Percentiles rank a stretch among this genome's conserved stretches.
Evolutionary conservation across 495 filamentous ascomycete species (phyloP).

Genomic region (Podospora conica): DNA sequence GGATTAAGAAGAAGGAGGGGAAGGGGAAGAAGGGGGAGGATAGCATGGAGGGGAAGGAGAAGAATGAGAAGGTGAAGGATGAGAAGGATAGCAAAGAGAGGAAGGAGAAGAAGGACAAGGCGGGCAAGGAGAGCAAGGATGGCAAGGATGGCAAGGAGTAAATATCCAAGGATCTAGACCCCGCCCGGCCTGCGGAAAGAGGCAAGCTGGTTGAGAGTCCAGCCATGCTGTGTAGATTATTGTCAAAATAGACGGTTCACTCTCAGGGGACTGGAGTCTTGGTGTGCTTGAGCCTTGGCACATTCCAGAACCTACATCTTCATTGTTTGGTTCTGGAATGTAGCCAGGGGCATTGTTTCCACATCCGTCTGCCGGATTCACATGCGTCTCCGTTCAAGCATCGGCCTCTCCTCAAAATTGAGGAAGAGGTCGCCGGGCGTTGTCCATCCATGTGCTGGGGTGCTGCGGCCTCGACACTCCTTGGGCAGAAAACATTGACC

Average conservation of each 20-base stretch:
- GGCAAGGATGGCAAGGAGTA: not conserved
- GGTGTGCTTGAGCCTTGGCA: not conserved
- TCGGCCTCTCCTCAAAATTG: not conserved
- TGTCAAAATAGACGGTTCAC: conserved; percentile 2
- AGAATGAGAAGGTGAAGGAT: not conserved
- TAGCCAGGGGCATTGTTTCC: no score
- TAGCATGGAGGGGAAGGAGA: not conserved
- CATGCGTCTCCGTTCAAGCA: not conserved
- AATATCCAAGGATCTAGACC: not conserved
- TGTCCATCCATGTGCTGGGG: not conserved
- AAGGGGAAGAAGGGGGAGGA: not conserved
- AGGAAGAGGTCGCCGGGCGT: no score
- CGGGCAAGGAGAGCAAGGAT: no score
- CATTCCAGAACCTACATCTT: not conserved
- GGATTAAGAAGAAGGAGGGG: not conserved
- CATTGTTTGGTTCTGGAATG: not conserved
- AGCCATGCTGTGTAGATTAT: conserved; percentile 3
- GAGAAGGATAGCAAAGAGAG: not conserved
- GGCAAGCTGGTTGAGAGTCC: not conserved
- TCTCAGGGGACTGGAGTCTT: not conserved
- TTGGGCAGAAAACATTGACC: not conserved
- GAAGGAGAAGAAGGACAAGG: not conserved
- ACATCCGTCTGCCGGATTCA: not conserved
- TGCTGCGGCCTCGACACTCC: not conserved
- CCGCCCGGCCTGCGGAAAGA: not conserved